Evolutionary conservation across 169 alveolate species (phyloP).

Genomic region (Eimeria praecox): DNA sequence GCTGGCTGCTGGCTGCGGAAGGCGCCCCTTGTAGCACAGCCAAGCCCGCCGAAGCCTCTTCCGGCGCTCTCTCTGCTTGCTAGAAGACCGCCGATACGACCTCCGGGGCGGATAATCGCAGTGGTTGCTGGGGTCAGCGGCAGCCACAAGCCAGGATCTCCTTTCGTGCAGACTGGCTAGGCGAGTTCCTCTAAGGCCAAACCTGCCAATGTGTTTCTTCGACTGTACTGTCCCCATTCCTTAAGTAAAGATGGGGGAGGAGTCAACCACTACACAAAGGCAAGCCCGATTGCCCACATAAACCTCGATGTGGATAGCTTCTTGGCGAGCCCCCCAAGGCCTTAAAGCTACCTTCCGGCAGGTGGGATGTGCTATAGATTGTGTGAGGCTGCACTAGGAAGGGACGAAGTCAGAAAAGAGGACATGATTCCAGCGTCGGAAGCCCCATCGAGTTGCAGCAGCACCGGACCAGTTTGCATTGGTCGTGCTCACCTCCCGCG

Average conservation of each 20-base stretch:
- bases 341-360: background rate
- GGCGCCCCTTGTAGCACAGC: slow-evolving; percentile 48
- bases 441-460: slow-evolving; percentile 11
- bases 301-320: background rate
- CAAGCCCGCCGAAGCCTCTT: slow-evolving; percentile 22
- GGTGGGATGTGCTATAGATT: background rate
- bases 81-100: background rate
- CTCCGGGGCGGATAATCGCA: slow-evolving; percentile 1
- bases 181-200: slow-evolving; percentile 18
- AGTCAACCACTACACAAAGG: background rate
- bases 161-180: slow-evolving; percentile 24
- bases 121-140: background rate
- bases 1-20: background rate
- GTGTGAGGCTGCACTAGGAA: background rate
- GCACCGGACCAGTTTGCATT: slow-evolving; percentile 66
- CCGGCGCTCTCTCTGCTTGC: background rate
- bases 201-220: slow-evolving; percentile 6
- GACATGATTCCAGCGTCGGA: background rate
- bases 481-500: slow-evolving; percentile 20
- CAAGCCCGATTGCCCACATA: background rate
- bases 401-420: background rate
- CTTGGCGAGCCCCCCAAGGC: background rate
- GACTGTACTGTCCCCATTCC: slow-evolving; percentile 65
- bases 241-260: background rate
- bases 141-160: slow-evolving; percentile 10